Evolutionary conservation across 495 filamentous ascomycete species (phyloP).

Genomic region (Penicillium riverlandense): DNA sequence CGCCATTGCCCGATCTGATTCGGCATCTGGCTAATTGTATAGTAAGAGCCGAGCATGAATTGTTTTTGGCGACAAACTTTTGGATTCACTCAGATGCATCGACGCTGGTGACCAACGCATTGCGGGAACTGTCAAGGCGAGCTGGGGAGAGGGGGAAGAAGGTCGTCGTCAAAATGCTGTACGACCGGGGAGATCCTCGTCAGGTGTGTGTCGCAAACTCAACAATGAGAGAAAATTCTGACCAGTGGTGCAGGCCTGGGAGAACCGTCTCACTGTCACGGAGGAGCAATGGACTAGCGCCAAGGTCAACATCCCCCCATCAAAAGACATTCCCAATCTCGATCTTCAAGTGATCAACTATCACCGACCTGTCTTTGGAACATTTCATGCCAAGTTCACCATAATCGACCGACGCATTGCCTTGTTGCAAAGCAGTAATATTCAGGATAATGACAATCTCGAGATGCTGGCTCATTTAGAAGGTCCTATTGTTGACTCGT

Average conservation of each 20-base stretch:
- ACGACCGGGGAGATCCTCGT: conserved; percentile 61
- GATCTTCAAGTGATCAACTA: conserved; percentile 70
- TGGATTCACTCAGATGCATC: conserved; percentile 65
- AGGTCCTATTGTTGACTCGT: conserved; percentile 65
- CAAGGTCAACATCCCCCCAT: conserved; percentile 50
- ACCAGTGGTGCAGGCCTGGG: conserved; percentile 27
- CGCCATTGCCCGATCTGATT: conserved; percentile 60
- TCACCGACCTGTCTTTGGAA: conserved; percentile 65
- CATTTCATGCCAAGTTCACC: conserved; percentile 73
- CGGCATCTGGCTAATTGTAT: conserved; percentile 73
- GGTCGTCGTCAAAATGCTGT: conserved; percentile 65
- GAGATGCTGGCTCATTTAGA: conserved; percentile 78
- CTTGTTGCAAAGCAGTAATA: conserved; percentile 67
- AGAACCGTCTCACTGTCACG: conserved; percentile 54
- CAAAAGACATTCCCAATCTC: conserved; percentile 59
- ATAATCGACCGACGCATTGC: conserved; percentile 64
- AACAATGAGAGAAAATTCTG: background rate
- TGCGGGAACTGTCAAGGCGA: conserved; percentile 58
- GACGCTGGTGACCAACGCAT: conserved; percentile 57
- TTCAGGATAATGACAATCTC: conserved; percentile 70
- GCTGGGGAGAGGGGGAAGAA: conserved; percentile 51
- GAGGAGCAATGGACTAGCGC: conserved; percentile 48
- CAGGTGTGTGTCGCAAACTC: conserved; percentile 28
- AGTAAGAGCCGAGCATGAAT: conserved; percentile 61
- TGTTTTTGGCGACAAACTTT: conserved; percentile 68